Evolutionary conservation across 2,329 filamentous ascomycete species (phyloP).

Genomic region (Trichophyton mentagrophytes): DNA sequence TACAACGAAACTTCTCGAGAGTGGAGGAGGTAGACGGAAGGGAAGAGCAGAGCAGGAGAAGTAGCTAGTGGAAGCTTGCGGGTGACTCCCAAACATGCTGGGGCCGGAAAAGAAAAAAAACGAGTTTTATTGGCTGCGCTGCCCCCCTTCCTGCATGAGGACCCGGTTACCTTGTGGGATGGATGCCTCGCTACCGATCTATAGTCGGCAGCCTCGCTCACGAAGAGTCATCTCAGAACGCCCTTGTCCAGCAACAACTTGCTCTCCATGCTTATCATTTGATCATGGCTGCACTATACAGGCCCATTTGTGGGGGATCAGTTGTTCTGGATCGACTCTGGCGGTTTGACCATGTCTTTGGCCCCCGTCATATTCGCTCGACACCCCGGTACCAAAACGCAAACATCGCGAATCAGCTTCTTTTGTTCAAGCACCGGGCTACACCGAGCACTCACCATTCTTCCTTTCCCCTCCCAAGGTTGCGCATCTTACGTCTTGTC

Average conservation of each 20-base stretch:
- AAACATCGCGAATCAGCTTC: neutral
- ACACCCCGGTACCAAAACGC: neutral
- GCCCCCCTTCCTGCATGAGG: neutral
- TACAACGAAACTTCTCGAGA: too few relatives aligned
- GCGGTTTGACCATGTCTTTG: neutral
- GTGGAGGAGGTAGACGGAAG: neutral
- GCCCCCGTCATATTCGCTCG: neutral
- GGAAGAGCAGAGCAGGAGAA: neutral
- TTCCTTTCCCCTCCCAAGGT: neutral
- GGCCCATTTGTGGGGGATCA: neutral
- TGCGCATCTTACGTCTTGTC: neutral
- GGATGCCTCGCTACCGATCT: neutral
- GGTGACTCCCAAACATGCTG: neutral
- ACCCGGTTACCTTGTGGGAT: neutral
- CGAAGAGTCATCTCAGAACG: neutral
- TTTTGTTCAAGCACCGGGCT: neutral
- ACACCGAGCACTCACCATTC: neutral
- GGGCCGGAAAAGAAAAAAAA: too few relatives aligned
- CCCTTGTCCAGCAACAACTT: neutral
- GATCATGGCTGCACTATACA: neutral
- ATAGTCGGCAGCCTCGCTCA: constrained; percentile 1
- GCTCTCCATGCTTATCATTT: neutral
- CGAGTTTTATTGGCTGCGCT: neutral
- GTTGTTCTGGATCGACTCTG: neutral
- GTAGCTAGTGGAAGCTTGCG: neutral